Evolutionary conservation across 1,284 basidiomycete genomes (phyloP).

Genomic region (Erythrobasidium hasegawianum): DNA sequence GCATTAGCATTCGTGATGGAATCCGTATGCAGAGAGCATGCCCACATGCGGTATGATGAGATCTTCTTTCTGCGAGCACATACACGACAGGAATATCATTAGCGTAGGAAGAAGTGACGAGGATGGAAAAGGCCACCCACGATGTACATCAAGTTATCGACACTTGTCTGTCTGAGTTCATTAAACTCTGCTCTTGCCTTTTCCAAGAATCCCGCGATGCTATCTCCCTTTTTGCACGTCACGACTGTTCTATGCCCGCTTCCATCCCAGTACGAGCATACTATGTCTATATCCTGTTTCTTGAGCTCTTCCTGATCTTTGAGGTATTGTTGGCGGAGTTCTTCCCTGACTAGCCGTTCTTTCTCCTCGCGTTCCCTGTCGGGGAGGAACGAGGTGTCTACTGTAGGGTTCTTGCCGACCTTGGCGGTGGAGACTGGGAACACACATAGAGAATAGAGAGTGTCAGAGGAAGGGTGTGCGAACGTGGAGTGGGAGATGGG

Average conservation of each 20-base stretch:
- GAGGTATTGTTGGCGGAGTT: conserved; percentile 85
- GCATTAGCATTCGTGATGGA: not conserved
- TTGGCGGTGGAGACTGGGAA: conserved; percentile 63
- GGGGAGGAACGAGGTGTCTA: conserved; percentile 97
- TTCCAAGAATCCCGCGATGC: conserved; percentile 80
- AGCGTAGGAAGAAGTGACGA: not conserved
- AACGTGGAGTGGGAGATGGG: not conserved
- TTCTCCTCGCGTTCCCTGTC: conserved; percentile 92
- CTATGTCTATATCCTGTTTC: conserved; percentile 81
- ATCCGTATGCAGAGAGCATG: conserved; percentile 13
- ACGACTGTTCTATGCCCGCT: conserved; percentile 93
- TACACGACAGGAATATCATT: not conserved
- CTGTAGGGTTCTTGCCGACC: conserved; percentile 88
- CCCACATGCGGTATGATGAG: conserved; percentile 87
- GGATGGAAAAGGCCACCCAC: conserved; percentile 52
- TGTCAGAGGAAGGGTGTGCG: conserved; percentile 27
- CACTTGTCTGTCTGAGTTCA: conserved; percentile 80
- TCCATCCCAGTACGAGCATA: conserved; percentile 98
- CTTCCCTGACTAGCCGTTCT: conserved; percentile 81
- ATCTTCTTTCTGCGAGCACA: conserved; percentile 66
- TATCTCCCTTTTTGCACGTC: conserved; percentile 96
- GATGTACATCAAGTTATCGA: conserved; percentile 98
- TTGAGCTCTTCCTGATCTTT: conserved; percentile 82
- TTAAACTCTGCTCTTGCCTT: conserved; percentile 90
- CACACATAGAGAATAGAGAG: conserved; percentile 3